These are phyloP conservation scores for Crithidia fasciculata DNA, from an alignment of 208 protist genomes.

Conservation along the genomic window DNA sequence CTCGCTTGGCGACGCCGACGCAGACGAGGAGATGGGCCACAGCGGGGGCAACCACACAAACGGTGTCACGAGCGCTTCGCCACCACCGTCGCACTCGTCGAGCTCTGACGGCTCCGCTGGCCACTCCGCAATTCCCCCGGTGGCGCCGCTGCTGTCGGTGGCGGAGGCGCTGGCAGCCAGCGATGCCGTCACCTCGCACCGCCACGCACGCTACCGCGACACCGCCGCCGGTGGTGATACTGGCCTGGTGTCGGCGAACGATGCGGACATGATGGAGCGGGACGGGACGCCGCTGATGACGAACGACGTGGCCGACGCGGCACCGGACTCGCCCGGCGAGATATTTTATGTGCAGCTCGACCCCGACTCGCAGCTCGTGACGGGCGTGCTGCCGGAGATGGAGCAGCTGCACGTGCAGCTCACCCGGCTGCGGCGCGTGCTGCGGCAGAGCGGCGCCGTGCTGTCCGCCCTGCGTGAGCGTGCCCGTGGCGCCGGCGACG, in stretches of 20 bases:
- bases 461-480: slow-evolving; percentile 30
- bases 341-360: slow-evolving; percentile 40
- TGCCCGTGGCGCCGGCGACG: slow-evolving; percentile 13
- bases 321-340: slow-evolving; percentile 13
- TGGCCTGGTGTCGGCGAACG: background rate
- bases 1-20: slow-evolving; percentile 23
- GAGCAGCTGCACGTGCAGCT: slow-evolving; percentile 36
- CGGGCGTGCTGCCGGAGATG: slow-evolving; percentile 36
- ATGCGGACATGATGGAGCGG: background rate
- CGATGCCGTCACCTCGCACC: background rate
- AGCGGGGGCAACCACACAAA: slow-evolving; percentile 30
- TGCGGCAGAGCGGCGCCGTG: slow-evolving; percentile 17
- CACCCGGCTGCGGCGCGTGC: slow-evolving; percentile 24
- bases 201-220: background rate
- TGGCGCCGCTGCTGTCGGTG: slow-evolving; percentile 10
- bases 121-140: background rate
- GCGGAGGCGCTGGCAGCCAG: background rate
- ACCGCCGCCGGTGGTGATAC: background rate
- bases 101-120: slow-evolving; percentile 14
- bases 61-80: slow-evolving; percentile 29
- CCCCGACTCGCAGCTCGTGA: slow-evolving; percentile 27
- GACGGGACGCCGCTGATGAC: slow-evolving; percentile 8
- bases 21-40: slow-evolving; percentile 30
- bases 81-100: slow-evolving; percentile 23
- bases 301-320: slow-evolving; percentile 1